Percentiles rank a stretch among this genome's conserved stretches.
Conservation (phyloP, 352 stramenopile species). For the Globisporangium paroecandrum region DNA sequence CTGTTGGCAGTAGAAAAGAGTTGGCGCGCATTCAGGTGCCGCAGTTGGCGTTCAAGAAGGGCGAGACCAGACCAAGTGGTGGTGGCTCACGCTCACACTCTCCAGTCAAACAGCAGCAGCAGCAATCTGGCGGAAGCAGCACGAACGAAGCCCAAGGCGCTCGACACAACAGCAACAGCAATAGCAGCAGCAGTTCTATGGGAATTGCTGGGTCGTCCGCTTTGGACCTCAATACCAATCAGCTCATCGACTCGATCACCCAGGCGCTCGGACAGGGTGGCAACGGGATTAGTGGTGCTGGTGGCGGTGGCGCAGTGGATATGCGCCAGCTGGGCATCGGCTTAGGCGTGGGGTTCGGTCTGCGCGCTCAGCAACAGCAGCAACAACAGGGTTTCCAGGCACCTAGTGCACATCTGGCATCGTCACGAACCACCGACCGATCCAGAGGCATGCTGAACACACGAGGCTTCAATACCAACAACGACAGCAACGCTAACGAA, state of each 20-base stretch:
- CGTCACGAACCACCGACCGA: constrained; percentile 9
- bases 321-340: constrained; percentile 83
- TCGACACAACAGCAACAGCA: not conserved
- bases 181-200: not conserved
- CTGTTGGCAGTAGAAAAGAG: constrained; percentile 12
- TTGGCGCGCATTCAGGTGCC: constrained; percentile 59
- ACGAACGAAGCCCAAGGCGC: constrained; percentile 8
- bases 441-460: not conserved
- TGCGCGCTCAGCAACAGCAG: constrained; percentile 50
- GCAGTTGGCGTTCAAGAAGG: constrained; percentile 40
- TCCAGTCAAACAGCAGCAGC: constrained; percentile 11
- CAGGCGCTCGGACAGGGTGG: constrained; percentile 49
- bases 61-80: not conserved
- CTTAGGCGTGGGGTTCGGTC: constrained; percentile 87
- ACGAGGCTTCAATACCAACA: not conserved
- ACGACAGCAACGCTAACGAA: not conserved
- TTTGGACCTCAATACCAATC: constrained; percentile 51
- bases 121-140: constrained; percentile 4
- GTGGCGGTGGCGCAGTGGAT: constrained; percentile 32
- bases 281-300: constrained; percentile 7
- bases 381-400: not conserved
- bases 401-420: not conserved
- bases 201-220: not conserved
- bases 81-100: constrained; percentile 1
- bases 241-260: constrained; percentile 75